A percentile compares a stretch with the other conserved stretches of the same genome.
These are phyloP conservation scores for Penicillium ucsense DNA, from an alignment of 495 filamentous ascomycete species.

Conservation along the genomic window DNA sequence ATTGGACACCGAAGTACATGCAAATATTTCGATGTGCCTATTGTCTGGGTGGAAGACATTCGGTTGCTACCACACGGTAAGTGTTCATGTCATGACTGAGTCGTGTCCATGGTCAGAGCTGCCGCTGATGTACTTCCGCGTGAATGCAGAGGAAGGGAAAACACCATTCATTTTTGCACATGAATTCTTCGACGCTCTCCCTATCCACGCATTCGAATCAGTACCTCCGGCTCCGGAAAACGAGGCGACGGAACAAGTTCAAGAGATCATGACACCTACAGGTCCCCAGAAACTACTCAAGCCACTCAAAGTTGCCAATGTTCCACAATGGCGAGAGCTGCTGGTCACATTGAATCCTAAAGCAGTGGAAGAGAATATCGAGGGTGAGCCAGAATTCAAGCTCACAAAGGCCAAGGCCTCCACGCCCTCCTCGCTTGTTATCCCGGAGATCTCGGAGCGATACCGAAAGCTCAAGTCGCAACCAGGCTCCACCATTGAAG, in stretches of 20 bases:
- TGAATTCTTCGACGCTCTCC: slow-evolving; percentile 98
- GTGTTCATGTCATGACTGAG: slow-evolving; percentile 1
- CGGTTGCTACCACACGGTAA: slow-evolving; percentile 64
- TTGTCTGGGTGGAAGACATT: slow-evolving; percentile 90
- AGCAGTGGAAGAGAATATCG: slow-evolving; percentile 38
- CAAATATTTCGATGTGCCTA: slow-evolving; percentile 60
- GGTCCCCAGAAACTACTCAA: slow-evolving; percentile 36
- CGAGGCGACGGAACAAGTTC: slow-evolving; percentile 15
- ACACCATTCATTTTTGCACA: slow-evolving; percentile 91
- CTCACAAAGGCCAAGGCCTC: slow-evolving; percentile 62
- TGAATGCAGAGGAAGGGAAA: slow-evolving; percentile 39
- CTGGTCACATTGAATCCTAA: slow-evolving; percentile 60
- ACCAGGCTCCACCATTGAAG: slow-evolving; percentile 64
- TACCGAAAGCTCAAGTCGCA: slow-evolving; percentile 63
- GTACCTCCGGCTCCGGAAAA: slow-evolving; percentile 37
- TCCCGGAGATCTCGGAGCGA: slow-evolving; percentile 73
- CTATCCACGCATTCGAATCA: slow-evolving; percentile 89
- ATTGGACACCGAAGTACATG: slow-evolving; percentile 66
- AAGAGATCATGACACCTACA: slow-evolving; percentile 38
- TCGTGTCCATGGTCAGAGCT: neutral
- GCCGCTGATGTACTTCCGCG: neutral
- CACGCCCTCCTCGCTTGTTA: slow-evolving; percentile 73
- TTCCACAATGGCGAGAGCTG: slow-evolving; percentile 75
- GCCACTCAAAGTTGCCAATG: slow-evolving; percentile 34
- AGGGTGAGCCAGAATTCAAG: slow-evolving; percentile 64